phyloP scores from a whole-genome alignment of 768 basidiomycete species.

The Termitomyces sp. region DNA sequence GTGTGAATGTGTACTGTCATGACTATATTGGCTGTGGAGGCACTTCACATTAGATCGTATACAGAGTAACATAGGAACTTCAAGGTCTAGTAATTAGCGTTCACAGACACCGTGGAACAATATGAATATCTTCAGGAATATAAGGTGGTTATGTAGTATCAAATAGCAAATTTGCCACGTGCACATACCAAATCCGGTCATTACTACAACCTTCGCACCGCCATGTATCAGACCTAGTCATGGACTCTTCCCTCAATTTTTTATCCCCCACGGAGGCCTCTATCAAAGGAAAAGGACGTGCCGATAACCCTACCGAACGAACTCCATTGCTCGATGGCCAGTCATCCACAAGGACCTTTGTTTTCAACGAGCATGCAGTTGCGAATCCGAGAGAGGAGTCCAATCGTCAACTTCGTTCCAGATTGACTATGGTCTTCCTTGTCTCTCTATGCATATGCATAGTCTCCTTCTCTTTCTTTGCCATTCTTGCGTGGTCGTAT shows the following conservation, averaged over 20 bases:
- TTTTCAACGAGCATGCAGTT: slow-evolving; percentile 12
- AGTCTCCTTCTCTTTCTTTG: slow-evolving; percentile 38
- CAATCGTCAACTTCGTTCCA: slow-evolving; percentile 31
- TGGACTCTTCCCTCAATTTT: slow-evolving; percentile 15
- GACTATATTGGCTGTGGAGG: too few species aligned
- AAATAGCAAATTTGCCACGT: not conserved
- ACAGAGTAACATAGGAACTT: too few species aligned
- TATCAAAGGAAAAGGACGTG: slow-evolving; percentile 58
- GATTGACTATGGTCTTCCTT: slow-evolving; percentile 52
- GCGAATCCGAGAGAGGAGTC: slow-evolving; percentile 17
- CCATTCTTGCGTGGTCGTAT: slow-evolving; percentile 64
- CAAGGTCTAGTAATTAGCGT: too few species aligned
- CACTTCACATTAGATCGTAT: too few species aligned
- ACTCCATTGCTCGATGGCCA: slow-evolving; percentile 51
- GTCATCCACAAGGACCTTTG: slow-evolving; percentile 27
- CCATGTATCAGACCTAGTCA: slow-evolving; percentile 40
- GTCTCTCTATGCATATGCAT: slow-evolving; percentile 50
- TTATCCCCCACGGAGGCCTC: slow-evolving; percentile 8
- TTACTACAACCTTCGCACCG: slow-evolving; percentile 12
- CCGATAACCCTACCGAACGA: slow-evolving; percentile 42
- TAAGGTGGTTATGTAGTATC: too few species aligned
- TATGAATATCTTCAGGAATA: too few species aligned
- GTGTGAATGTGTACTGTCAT: too few species aligned
- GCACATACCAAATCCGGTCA: not conserved
- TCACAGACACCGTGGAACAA: too few species aligned